phyloP scores from a whole-genome alignment of 768 basidiomycete species.

The Leccinum boreale region DNA sequence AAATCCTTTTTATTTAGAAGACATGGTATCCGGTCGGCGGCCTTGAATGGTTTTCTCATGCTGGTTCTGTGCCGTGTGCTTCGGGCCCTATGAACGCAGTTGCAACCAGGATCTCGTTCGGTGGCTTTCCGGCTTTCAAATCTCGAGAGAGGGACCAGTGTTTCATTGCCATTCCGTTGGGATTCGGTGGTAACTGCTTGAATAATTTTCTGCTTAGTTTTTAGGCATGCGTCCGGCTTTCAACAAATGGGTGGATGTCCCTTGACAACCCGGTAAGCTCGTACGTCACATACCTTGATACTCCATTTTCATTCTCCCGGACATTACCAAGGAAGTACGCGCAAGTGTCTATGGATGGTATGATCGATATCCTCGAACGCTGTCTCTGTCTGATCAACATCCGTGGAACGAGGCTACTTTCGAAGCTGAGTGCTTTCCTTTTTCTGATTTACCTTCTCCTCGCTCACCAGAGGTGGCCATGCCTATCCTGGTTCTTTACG shows the following conservation, averaged over 20 bases:
- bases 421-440: background rate
- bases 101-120: background rate
- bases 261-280: background rate
- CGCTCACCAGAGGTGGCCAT: slow-evolving; percentile 1
- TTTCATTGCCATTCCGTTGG: background rate
- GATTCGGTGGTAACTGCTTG: background rate
- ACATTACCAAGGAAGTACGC: slow-evolving; percentile 3
- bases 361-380: background rate
- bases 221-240: slow-evolving; percentile 2
- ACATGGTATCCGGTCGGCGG: background rate
- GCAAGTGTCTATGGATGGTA: slow-evolving; percentile 2
- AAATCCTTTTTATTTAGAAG: background rate
- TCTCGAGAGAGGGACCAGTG: background rate
- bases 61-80: background rate
- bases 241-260: slow-evolving; percentile 1
- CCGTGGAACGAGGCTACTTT: background rate
- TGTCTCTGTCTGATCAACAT: background rate
- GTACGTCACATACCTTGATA: background rate
- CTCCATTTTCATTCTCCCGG: background rate
- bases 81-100: background rate
- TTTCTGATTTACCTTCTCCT: background rate
- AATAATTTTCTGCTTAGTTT: slow-evolving; percentile 11
- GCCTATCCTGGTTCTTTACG: slow-evolving; percentile 12
- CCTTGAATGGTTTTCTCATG: background rate
- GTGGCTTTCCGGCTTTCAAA: background rate